Evolutionary conservation across 768 basidiomycete genomes (phyloP).

Genomic region (Amanita phalloides): DNA sequence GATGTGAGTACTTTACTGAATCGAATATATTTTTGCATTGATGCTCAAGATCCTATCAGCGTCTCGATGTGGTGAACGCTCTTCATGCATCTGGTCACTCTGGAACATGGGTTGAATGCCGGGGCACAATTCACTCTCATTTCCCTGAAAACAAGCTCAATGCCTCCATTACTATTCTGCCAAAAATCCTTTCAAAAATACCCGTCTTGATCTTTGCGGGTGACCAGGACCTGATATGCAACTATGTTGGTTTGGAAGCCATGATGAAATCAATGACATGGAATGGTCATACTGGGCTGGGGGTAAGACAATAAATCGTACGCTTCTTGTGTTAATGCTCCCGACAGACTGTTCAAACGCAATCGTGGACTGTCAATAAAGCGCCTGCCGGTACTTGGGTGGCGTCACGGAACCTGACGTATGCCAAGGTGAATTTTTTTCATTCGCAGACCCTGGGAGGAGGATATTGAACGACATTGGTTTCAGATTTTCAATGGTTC

Average conservation of each 20-base stretch:
- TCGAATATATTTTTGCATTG: background rate
- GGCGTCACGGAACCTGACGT: constrained; percentile 80
- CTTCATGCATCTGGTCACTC: constrained; percentile 74
- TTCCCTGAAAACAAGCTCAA: constrained; percentile 46
- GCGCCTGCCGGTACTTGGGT: constrained; percentile 88
- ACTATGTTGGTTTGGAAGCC: constrained; percentile 83
- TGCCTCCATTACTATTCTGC: constrained; percentile 69
- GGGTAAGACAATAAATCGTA: constrained; percentile 37
- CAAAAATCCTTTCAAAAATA: constrained; percentile 66
- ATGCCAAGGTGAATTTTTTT: constrained; percentile 58
- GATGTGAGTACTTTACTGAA: constrained; percentile 42
- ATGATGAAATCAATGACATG: constrained; percentile 78
- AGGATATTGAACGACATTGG: background rate
- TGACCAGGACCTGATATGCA: constrained; percentile 95
- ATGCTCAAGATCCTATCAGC: constrained; percentile 32
- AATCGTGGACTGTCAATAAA: constrained; percentile 67
- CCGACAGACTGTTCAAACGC: constrained; percentile 50
- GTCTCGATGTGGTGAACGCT: constrained; percentile 67
- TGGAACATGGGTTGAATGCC: constrained; percentile 85
- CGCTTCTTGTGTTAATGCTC: constrained; percentile 2
- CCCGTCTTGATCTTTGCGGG: constrained; percentile 89
- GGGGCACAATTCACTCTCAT: constrained; percentile 47
- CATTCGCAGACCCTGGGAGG: background rate
- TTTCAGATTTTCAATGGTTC: constrained; percentile 84
- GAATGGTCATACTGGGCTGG: constrained; percentile 78